Percentiles rank a stretch among this genome's conserved stretches.
phyloP scores from a whole-genome alignment of 116 monocot species.

The Thalassia testudinum region DNA sequence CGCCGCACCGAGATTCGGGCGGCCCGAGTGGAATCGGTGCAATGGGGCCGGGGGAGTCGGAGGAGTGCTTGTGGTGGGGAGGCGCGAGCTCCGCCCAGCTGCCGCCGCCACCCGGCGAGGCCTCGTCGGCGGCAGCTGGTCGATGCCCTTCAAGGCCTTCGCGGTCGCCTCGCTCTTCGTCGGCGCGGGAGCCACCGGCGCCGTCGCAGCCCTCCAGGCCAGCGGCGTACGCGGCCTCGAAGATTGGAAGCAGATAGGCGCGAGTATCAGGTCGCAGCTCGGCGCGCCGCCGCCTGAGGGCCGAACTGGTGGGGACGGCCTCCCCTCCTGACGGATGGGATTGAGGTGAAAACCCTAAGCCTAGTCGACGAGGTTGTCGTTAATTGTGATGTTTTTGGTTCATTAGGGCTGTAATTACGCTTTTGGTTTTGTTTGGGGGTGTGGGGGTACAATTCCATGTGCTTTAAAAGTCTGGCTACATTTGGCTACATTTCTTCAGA shows the following conservation, averaged over 20 bases:
- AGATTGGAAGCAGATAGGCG: constrained; percentile 13
- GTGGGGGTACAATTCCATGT: too few relatives aligned
- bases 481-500: too few relatives aligned
- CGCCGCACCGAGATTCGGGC: too few relatives aligned
- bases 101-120: constrained; percentile 39
- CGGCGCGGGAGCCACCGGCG: constrained; percentile 55
- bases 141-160: constrained; percentile 92
- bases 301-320: too few relatives aligned
- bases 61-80: constrained; percentile 49
- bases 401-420: too few relatives aligned
- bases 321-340: too few relatives aligned
- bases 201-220: constrained; percentile 24
- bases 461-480: too few relatives aligned
- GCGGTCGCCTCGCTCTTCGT: constrained; percentile 63
- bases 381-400: too few relatives aligned
- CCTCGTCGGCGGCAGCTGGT: constrained; percentile 14
- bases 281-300: constrained; percentile 4
- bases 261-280: constrained; percentile 6
- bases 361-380: too few relatives aligned
- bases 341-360: too few relatives aligned
- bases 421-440: too few relatives aligned
- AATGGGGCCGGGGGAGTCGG: constrained; percentile 13
- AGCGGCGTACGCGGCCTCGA: constrained; percentile 31
- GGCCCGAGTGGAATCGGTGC: too few relatives aligned
- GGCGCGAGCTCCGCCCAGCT: constrained; percentile 63